phyloP scores from a whole-genome alignment of 768 basidiomycete genomes.

The Phylloporus sp. region DNA sequence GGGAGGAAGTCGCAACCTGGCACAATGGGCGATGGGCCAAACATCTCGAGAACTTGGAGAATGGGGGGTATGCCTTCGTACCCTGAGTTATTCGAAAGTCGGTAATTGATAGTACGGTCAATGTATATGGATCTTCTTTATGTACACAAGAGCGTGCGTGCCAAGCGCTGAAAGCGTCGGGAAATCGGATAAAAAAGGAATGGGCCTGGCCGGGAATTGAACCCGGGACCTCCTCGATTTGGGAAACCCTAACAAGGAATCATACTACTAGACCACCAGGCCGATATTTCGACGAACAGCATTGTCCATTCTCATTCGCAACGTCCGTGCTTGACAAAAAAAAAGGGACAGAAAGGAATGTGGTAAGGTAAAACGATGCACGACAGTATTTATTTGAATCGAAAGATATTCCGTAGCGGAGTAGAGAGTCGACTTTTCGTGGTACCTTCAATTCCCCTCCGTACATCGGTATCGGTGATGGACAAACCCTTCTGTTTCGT shows the following conservation, averaged over 20 bases:
- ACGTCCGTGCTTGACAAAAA: not conserved
- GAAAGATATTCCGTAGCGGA: conserved; percentile 31
- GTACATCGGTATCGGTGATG: conserved; percentile 15
- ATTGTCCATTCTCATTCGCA: not conserved
- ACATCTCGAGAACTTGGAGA: conserved; percentile 29
- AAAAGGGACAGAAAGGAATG: conserved; percentile 3
- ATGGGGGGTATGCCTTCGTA: conserved; percentile 28
- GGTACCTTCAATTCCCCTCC: conserved; percentile 24
- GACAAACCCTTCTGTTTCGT: conserved; percentile 13
- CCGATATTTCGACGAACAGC: too few relatives aligned
- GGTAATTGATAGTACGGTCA: not conserved
- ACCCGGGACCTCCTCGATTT: conserved; percentile 58
- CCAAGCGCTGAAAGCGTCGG: too few relatives aligned
- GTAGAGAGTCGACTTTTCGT: conserved; percentile 25
- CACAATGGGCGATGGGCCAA: conserved; percentile 39
- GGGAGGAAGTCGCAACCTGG: conserved; percentile 35
- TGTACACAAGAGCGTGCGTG: too few relatives aligned
- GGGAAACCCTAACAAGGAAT: conserved; percentile 47
- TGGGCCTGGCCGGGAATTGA: conserved; percentile 57
- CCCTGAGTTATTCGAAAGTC: not conserved
- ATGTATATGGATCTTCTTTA: too few relatives aligned
- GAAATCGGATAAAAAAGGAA: not conserved
- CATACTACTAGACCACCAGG: conserved; percentile 55
- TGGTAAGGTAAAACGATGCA: conserved; percentile 5
- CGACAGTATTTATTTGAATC: conserved; percentile 21